Evolutionary conservation across 2,329 filamentous ascomycete species (phyloP).

Genomic region (Orbilia oligospora): DNA sequence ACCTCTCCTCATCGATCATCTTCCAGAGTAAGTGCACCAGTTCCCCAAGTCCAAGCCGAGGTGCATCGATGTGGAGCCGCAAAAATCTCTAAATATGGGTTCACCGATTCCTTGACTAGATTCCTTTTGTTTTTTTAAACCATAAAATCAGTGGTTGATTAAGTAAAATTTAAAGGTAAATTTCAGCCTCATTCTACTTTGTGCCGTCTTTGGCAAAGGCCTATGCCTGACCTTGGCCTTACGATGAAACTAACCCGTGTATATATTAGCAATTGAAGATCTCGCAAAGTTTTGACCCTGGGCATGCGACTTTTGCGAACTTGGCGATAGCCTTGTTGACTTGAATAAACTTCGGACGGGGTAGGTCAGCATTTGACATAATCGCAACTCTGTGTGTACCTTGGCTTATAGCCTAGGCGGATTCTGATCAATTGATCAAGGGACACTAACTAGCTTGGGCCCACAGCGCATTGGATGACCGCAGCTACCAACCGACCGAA

Average conservation of each 20-base stretch:
- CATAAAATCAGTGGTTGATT: too few species aligned
- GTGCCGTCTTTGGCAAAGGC: too few species aligned
- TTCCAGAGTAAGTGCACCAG: too few species aligned
- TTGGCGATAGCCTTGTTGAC: not conserved
- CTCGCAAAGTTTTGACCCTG: not conserved
- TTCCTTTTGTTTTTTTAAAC: too few species aligned
- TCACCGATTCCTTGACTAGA: not conserved
- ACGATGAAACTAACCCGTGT: not conserved
- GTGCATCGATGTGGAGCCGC: constrained; percentile 18
- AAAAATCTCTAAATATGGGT: constrained; percentile 14
- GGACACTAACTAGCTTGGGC: too few species aligned
- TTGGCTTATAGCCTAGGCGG: not conserved
- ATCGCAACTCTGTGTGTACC: not conserved
- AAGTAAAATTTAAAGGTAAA: too few species aligned
- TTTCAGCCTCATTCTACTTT: constrained; percentile 7
- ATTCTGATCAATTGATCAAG: not conserved
- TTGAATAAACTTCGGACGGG: not conserved
- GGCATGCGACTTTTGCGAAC: not conserved
- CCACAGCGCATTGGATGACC: too few species aligned
- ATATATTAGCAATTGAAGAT: not conserved
- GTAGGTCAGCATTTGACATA: not conserved
- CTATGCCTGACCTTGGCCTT: too few species aligned
- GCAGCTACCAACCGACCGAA: too few species aligned
- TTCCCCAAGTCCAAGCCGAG: constrained; percentile 6
- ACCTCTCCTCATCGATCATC: too few species aligned